These are phyloP conservation scores for Mycena rosella DNA, from an alignment of 768 basidiomycete species.

Conservation along the genomic window DNA sequence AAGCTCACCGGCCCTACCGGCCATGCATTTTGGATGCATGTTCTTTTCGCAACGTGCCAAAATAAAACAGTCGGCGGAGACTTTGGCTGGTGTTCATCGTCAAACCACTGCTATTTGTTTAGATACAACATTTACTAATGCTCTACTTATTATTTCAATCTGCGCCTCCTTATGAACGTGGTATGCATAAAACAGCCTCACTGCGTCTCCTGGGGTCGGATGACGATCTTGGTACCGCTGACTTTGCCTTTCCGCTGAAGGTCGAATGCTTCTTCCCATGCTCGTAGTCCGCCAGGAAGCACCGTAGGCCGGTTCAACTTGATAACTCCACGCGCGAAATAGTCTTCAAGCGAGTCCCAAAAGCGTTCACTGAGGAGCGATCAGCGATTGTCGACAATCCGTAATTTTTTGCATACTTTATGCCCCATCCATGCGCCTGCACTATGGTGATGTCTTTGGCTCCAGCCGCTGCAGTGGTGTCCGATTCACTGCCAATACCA, in stretches of 20 bases:
- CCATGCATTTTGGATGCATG: too few species aligned
- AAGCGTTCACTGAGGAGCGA: neutral
- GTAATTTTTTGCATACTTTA: too few species aligned
- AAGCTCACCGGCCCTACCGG: too few species aligned
- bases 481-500: neutral
- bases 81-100: too few species aligned
- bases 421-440: too few species aligned
- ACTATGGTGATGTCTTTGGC: too few species aligned
- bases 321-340: constrained; percentile 2
- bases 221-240: constrained; percentile 21
- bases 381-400: neutral
- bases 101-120: too few species aligned
- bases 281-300: constrained; percentile 8
- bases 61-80: too few species aligned
- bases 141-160: too few species aligned
- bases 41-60: too few species aligned
- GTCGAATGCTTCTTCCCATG: constrained; percentile 19
- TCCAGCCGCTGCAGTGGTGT: neutral
- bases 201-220: constrained; percentile 13
- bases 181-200: neutral
- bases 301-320: constrained; percentile 19
- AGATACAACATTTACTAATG: too few species aligned
- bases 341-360: constrained; percentile 10
- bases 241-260: constrained; percentile 17
- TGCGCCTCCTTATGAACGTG: too few species aligned